These are phyloP conservation scores for Phlebiopsis gigantea DNA, from an alignment of 768 basidiomycete species.

Conservation along the genomic window DNA sequence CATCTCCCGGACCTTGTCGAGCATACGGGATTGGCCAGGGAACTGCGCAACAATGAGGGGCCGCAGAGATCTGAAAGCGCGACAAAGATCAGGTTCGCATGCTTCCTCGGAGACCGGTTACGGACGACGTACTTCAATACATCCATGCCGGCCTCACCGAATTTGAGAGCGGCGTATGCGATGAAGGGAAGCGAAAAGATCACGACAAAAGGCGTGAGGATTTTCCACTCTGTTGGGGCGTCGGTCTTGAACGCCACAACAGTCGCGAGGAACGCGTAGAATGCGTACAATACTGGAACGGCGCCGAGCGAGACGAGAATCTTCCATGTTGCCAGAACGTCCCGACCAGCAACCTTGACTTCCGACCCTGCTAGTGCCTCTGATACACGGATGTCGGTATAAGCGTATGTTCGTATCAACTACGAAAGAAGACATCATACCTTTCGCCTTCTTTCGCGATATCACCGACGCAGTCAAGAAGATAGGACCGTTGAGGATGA, in stretches of 20 bases:
- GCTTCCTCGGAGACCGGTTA: background rate
- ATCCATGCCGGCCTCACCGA: conserved; percentile 97
- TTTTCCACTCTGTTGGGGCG: conserved; percentile 53
- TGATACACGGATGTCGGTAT: conserved; percentile 25
- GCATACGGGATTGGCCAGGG: conserved; percentile 81
- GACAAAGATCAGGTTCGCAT: conserved; percentile 7
- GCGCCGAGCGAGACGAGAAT: conserved; percentile 90
- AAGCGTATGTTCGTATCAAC: background rate
- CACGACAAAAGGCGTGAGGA: conserved; percentile 77
- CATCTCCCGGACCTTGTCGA: conserved; percentile 71
- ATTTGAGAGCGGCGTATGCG: conserved; percentile 91
- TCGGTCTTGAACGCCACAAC: conserved; percentile 63
- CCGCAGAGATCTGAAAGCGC: conserved; percentile 81
- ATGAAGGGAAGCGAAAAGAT: conserved; percentile 75
- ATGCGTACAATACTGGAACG: conserved; percentile 77
- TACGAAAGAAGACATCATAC: conserved; percentile 30
- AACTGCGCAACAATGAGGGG: conserved; percentile 84
- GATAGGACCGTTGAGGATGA: conserved; percentile 88
- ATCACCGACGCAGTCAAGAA: conserved; percentile 87
- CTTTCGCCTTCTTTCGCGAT: conserved; percentile 85
- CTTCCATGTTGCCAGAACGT: conserved; percentile 98
- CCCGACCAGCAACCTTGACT: conserved; percentile 93
- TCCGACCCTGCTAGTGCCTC: conserved; percentile 94
- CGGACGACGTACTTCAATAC: conserved; percentile 76
- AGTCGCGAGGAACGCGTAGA: conserved; percentile 80